These are phyloP conservation scores for Penicillium maclennaniae DNA, from an alignment of 495 filamentous ascomycete genomes.

Conservation along the genomic window DNA sequence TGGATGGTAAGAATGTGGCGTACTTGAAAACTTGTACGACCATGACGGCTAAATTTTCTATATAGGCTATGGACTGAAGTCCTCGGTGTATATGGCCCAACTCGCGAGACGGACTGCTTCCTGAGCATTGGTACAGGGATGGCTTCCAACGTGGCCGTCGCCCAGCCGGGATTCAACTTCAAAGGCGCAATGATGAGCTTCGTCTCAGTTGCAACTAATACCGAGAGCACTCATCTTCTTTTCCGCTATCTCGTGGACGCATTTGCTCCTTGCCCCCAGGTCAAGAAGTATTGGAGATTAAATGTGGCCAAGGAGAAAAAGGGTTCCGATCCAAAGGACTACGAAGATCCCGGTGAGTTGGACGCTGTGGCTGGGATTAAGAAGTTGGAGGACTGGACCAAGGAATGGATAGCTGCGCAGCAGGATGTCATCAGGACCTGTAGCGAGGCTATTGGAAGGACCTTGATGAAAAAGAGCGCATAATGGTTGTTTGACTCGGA, in stretches of 20 bases:
- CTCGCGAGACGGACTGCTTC: conserved; percentile 11
- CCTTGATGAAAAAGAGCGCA: no score
- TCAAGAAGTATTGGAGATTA: conserved; percentile 10
- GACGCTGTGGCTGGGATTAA: no score
- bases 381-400: no score
- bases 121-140: conserved; percentile 15
- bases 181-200: conserved; percentile 2
- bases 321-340: no score
- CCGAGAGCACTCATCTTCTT: conserved; percentile 6
- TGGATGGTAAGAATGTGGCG: conserved; percentile 1
- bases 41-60: no score
- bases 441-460: no score
- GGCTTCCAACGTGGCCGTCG: conserved; percentile 1
- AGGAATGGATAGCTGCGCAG: no score
- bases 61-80: conserved; percentile 16
- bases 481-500: no score
- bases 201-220: conserved; percentile 3
- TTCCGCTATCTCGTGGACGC: conserved; percentile 11
- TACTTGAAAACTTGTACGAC: no score
- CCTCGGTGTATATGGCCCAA: conserved; percentile 7
- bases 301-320: no score
- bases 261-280: conserved; percentile 1
- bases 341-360: no score
- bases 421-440: no score
- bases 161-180: conserved; percentile 1